Base-by-base conservation (phyloP, 2,329 filamentous ascomycete species). In the Colletotrichum phormii region DNA sequence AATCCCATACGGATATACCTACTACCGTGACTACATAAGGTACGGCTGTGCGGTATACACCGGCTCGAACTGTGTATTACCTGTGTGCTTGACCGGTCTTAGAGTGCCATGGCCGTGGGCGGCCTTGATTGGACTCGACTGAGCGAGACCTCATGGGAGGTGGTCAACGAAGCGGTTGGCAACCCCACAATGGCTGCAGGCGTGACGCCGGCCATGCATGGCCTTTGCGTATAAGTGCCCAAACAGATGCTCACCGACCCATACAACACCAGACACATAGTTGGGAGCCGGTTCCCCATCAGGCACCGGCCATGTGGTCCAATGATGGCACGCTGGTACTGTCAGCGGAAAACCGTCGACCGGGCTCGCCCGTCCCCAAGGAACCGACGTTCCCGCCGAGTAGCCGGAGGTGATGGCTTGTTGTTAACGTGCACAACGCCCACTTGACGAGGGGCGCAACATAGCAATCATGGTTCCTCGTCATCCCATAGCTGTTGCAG, bases 191-290 rank as follows among this genome's bases (percentile, higher is more conserved):
- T 61, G 57, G 66, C 66, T 75, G 73, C 73, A 75, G 71, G 58
- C 22, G 73, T 71, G 71, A 75, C 71, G 71, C 71, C 64, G 63
- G 71, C 66, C 66, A 57, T 75, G 73, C 73, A 75, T 72, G 53
- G 31, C 15, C 35, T 58, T 74, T 64, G 73, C 61, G 71, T 73
- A 66, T 71, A 70, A 65, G 51, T 75, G 73, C 73, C 73, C 67
- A 71, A 75, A 67, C 58, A 73, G 54, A 64, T 26, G 55, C 58
- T 70, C 63, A 51, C 67, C 58, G 66, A 69, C 66, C 75, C 75
- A 76, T 76, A 75, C 75, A 76, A 58, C 42, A 64, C 63, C 42
- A 72, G 74, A 75, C 75, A 76, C 75, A 76, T 76, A 74, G 58
- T 64, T 67, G 68, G 71, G 60, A 73, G 67, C 42, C 66, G 58